A percentile compares a stretch with the other conserved stretches of the same genome.
phyloP scores from a whole-genome alignment of 495 filamentous ascomycete species.

The Penicillium longicatenatum region DNA sequence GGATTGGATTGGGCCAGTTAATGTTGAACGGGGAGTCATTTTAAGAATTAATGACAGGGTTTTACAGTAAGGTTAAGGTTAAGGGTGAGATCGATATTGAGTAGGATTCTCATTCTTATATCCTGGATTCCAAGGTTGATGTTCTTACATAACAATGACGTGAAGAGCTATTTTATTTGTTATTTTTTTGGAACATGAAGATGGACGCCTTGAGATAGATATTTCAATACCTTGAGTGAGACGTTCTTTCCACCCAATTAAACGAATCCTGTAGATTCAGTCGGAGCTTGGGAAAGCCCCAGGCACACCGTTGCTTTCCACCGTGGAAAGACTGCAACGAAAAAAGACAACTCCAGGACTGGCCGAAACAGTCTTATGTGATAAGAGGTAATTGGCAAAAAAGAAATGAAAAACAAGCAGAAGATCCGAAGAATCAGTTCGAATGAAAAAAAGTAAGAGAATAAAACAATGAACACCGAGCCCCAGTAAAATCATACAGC shows the following conservation, averaged over 20 bases:
- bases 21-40: slow-evolving; percentile 32
- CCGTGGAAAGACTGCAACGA: not conserved
- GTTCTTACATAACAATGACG: slow-evolving; percentile 27
- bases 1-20: slow-evolving; percentile 43
- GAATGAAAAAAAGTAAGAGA: not conserved
- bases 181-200: not conserved
- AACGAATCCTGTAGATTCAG: not conserved
- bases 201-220: not conserved
- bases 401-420: slow-evolving; percentile 8
- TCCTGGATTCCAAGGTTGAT: not conserved
- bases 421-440: not conserved
- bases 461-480: not conserved
- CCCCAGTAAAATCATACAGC: slow-evolving; percentile 20
- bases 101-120: slow-evolving; percentile 5
- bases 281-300: not conserved
- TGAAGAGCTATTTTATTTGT: slow-evolving; percentile 1
- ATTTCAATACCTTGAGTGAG: not conserved
- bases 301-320: not conserved
- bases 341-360: slow-evolving; percentile 19
- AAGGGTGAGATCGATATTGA: slow-evolving; percentile 4
- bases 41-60: slow-evolving; percentile 1
- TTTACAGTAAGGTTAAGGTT: not conserved
- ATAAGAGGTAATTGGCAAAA: slow-evolving; percentile 15
- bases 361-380: slow-evolving; percentile 8
- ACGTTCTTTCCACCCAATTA: not conserved